Evolutionary conservation across 352 stramenopile genomes (phyloP).

Genomic region (Phytophthora pluvialis): DNA sequence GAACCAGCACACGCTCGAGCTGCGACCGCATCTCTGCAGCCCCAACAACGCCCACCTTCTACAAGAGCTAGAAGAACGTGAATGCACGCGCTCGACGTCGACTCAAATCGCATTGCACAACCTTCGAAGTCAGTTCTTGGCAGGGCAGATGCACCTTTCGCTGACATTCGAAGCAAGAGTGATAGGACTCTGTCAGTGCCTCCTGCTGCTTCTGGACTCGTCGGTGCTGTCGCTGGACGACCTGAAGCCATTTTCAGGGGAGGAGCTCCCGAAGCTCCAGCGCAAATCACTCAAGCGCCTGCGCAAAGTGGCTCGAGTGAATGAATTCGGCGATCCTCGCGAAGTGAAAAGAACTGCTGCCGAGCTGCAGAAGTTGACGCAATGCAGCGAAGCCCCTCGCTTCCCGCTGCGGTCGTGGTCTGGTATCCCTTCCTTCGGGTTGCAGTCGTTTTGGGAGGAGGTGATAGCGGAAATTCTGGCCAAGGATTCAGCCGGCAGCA

Average conservation of each 20-base stretch:
- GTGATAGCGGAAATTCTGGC: constrained; percentile 29
- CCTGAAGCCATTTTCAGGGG: constrained; percentile 50
- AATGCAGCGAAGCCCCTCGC: constrained; percentile 51
- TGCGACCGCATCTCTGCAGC: constrained; percentile 79
- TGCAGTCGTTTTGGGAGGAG: constrained; percentile 35
- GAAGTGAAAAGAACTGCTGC: constrained; percentile 54
- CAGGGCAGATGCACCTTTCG: constrained; percentile 35
- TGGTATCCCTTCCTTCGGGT: constrained; percentile 52
- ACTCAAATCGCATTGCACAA: constrained; percentile 38
- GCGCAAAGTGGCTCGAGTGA: constrained; percentile 62
- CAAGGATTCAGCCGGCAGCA: constrained; percentile 15
- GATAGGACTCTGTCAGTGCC: constrained; percentile 45
- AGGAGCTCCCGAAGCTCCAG: constrained; percentile 57
- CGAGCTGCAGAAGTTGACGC: constrained; percentile 54
- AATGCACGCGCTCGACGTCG: constrained; percentile 46
- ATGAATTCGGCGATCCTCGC: constrained; percentile 58
- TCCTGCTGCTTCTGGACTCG: constrained; percentile 62
- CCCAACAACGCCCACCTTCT: constrained; percentile 69
- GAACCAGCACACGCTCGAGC: constrained; percentile 48
- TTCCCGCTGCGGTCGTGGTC: constrained; percentile 61
- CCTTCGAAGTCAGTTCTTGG: constrained; percentile 44
- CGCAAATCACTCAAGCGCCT: constrained; percentile 78
- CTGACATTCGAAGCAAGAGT: constrained; percentile 61
- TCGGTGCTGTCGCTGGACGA: constrained; percentile 70
- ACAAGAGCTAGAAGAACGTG: constrained; percentile 56